Percentiles rank a stretch among this genome's conserved stretches.
These are phyloP conservation scores for Pythium periplocum DNA, from an alignment of 352 stramenopile species.

Conservation along the genomic window DNA sequence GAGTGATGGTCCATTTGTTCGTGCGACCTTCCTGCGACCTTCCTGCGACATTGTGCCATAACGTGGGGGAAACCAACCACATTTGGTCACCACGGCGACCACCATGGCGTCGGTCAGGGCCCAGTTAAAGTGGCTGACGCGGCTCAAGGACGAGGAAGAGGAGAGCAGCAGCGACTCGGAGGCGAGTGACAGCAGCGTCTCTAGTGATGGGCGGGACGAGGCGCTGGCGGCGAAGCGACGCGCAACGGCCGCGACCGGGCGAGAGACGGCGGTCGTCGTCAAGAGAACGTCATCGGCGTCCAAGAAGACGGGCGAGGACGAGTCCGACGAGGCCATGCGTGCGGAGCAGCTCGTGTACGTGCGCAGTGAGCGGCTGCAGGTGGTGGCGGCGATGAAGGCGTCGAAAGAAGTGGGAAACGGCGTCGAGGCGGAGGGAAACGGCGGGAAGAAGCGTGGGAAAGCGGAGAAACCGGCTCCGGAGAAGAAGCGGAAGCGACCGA, in stretches of 20 bases:
- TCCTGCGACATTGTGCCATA: constrained; percentile 2
- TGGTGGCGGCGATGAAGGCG: constrained; percentile 9
- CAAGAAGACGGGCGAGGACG: no score
- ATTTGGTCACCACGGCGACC: constrained; percentile 1
- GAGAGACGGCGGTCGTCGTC: no score
- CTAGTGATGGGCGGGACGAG: no score
- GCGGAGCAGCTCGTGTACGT: constrained; percentile 1
- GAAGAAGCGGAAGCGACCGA: constrained; percentile 3
- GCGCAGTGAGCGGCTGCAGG: constrained; percentile 18
- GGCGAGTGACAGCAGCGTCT: neutral
- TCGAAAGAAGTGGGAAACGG: constrained; percentile 6
- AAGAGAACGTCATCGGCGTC: no score
- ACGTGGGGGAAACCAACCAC: no score
- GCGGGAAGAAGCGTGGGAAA: neutral
- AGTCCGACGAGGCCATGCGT: no score
- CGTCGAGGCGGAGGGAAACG: neutral
- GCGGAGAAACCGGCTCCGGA: neutral
- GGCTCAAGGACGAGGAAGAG: neutral
- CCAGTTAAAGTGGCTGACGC: no score
- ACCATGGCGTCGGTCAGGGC: no score
- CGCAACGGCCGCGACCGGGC: no score
- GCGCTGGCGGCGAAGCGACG: no score
- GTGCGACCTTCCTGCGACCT: constrained; percentile 6
- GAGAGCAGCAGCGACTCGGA: constrained; percentile 4
- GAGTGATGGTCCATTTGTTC: no score